A percentile compares a stretch with the other conserved stretches of the same genome.
Evolutionary conservation across 768 basidiomycete species (phyloP).

Genomic region (Lyophyllum shimeji): DNA sequence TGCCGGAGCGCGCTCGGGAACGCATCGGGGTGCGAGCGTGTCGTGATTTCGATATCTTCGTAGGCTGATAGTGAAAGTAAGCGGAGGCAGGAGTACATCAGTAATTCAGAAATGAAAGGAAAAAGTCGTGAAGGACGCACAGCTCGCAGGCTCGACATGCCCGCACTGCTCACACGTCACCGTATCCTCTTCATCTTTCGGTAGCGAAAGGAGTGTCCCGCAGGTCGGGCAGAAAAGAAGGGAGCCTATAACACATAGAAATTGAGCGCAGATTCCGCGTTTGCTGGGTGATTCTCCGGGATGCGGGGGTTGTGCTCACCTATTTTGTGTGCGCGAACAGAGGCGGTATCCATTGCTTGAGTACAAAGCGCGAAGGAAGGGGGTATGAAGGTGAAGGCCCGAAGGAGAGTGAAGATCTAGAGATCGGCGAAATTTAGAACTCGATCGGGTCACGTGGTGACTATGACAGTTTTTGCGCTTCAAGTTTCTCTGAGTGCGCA

Average conservation of each 20-base stretch:
- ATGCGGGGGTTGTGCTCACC: not conserved
- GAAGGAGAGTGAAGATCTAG: too few relatives aligned
- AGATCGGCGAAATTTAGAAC: too few relatives aligned
- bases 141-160: constrained; percentile 82
- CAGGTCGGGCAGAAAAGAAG: constrained; percentile 94
- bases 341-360: too few relatives aligned
- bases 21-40: constrained; percentile 89
- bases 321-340: not conserved
- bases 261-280: too few relatives aligned
- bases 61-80: constrained; percentile 51
- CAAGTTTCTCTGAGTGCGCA: too few relatives aligned
- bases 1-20: constrained; percentile 89
- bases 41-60: constrained; percentile 87
- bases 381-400: too few relatives aligned
- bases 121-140: constrained; percentile 48
- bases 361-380: too few relatives aligned
- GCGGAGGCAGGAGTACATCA: not conserved
- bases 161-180: constrained; percentile 89
- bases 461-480: too few relatives aligned
- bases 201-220: constrained; percentile 84
- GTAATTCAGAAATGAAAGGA: not conserved
- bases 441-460: too few relatives aligned
- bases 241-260: constrained; percentile 56
- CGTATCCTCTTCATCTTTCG: constrained; percentile 67
- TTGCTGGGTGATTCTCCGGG: not conserved